Base-by-base conservation (phyloP, 106 monocot species). In the Hemerocallis citrina region DNA sequence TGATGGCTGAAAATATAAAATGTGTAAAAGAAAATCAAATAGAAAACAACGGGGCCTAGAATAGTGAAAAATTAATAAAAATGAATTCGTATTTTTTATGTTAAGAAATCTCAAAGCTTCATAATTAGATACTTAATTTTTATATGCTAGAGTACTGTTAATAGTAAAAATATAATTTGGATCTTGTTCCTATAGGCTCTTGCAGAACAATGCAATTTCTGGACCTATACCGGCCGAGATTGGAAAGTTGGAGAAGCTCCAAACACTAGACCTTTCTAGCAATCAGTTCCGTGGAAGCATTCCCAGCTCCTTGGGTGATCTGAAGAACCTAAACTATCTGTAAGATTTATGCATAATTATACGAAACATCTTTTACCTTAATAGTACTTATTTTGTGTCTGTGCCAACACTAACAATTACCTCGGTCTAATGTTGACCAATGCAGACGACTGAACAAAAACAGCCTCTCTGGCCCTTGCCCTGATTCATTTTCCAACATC, bases 361-460 rank as follows among this genome's bases (percentile, higher is more conserved):
- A 67, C n/a, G 14, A 13, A 22, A 5, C 7, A 11, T 17, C 52
- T 17, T 31, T 61, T 30, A 13, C 6, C 29, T 30, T 40, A 13
- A 29, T 31, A 6, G 34, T 46, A 7, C 29, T 58, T 15, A 39
- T 31, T 59, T 49, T 29, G 10, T 7, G n/a, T 38, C 12, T 34
- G 37, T 19, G 13, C 27, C 22, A 35, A 69, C 35, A 33, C 59
- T 67, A 40, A 67, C 32, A 5, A 31, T 2, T 21, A 33, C 64
- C 59, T 29, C 40, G 10, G 21, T 69, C 40, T 68, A 43, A 12
- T 72, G 55, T 36, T 72, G 66, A 61, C 14, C 52, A 38, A 55
- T 31, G 28, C 62, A 93, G 92, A 76, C 61, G 84, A 37, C 63
- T 96, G 57, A 91, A 86, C 36, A 91, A 96, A 56, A 96, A 96